Conservation (phyloP, 192 early-diverging fungal genomes). For the Coemansia erecta region DNA sequence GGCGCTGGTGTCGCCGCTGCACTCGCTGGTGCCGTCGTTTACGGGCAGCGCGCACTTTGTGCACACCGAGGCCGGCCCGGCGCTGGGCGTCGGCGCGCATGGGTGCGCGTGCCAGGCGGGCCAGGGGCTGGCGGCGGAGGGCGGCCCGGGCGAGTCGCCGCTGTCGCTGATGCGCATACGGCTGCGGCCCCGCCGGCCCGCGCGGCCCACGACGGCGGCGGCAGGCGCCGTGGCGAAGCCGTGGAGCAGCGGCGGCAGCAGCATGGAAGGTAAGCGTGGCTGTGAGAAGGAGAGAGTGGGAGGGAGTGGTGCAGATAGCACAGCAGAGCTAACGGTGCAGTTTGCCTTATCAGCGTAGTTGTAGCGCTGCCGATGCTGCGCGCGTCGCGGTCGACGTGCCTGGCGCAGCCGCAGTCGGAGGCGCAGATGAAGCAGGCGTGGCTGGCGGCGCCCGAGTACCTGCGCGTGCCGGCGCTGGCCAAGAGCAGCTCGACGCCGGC, state of each 20-base stretch:
- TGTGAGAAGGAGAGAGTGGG: too few relatives aligned
- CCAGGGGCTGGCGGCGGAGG: constrained; percentile 4
- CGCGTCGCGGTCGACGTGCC: too few relatives aligned
- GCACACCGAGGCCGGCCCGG: constrained; percentile 41
- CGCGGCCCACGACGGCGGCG: background rate
- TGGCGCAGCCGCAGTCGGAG: background rate
- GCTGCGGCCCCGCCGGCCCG: constrained; percentile 17
- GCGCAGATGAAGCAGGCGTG: too few relatives aligned
- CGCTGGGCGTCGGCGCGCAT: constrained; percentile 16
- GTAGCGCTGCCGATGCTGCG: too few relatives aligned
- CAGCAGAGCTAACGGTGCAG: too few relatives aligned
- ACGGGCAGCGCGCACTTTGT: constrained; percentile 34
- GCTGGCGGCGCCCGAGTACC: constrained; percentile 22
- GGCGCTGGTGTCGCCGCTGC: constrained; percentile 3
- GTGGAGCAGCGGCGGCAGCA: background rate
- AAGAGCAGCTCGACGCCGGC: constrained; percentile 8
- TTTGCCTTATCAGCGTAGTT: too few relatives aligned
- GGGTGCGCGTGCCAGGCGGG: constrained; percentile 7
- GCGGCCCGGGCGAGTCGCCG: constrained; percentile 8
- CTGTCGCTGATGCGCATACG: constrained; percentile 34
- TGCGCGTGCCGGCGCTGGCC: constrained; percentile 14
- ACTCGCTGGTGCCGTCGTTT: constrained; percentile 12
- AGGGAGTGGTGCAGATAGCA: too few relatives aligned
- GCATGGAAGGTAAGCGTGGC: constrained; percentile 2
- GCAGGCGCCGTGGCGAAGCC: too few relatives aligned